Percentiles rank a stretch among this genome's conserved stretches.
Evolutionary conservation across 2,329 filamentous ascomycete genomes (phyloP).

Genomic region (Tetracladium maxilliforme): DNA sequence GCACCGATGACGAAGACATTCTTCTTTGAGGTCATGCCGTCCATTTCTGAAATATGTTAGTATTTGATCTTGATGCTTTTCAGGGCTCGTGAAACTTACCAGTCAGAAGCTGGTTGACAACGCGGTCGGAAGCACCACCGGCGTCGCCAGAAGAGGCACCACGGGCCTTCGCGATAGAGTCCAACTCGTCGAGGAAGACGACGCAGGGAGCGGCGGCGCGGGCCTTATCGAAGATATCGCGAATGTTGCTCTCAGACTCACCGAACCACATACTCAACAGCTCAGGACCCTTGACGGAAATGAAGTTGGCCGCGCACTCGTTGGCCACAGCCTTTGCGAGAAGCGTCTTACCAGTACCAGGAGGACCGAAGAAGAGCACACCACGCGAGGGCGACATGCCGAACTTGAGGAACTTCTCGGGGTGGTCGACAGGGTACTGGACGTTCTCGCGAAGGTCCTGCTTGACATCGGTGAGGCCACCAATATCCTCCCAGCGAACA

Average conservation of each 20-base stretch:
- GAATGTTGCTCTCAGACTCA: constrained; percentile 99
- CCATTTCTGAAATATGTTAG: constrained; percentile 64
- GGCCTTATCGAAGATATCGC: constrained; percentile 99
- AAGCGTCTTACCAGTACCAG: constrained; percentile 99
- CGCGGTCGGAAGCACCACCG: constrained; percentile 95
- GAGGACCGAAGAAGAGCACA: constrained; percentile 97
- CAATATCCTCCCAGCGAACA: constrained; percentile 98
- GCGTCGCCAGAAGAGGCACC: constrained; percentile 93
- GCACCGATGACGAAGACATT: constrained; percentile 99
- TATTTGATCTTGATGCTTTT: constrained; percentile 5
- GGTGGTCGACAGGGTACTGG: constrained; percentile 97
- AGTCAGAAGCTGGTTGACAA: constrained; percentile 98
- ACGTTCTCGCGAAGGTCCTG: constrained; percentile 98
- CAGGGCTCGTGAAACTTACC: constrained; percentile 37
- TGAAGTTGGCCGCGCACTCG: constrained; percentile 98
- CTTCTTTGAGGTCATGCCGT: constrained; percentile 99
- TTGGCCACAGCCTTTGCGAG: constrained; percentile 99
- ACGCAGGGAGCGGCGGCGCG: constrained; percentile 95
- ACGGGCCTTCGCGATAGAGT: constrained; percentile 98
- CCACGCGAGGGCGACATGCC: constrained; percentile 94
- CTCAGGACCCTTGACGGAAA: constrained; percentile 97
- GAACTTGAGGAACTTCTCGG: constrained; percentile 99
- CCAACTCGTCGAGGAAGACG: constrained; percentile 96
- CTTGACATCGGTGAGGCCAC: constrained; percentile 96
- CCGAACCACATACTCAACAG: constrained; percentile 99